Evolutionary conservation across 345 rosid genomes (phyloP), one percentile per base, ranked within the genome.

Genomic region (Punica granatum): DNA sequence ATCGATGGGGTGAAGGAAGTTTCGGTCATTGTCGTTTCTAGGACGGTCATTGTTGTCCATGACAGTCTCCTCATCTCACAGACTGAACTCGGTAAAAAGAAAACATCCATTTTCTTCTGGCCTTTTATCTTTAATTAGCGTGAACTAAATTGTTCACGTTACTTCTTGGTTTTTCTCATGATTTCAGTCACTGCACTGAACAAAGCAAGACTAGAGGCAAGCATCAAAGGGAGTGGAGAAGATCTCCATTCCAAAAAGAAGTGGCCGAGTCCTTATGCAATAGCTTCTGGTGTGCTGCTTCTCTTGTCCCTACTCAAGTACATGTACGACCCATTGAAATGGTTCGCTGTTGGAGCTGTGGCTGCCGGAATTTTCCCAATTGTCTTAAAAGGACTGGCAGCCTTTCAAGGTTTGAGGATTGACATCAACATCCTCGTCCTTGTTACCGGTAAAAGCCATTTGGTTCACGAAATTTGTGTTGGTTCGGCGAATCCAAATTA

Each of bases 261-360:
- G 83, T 91, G 96, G 99, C 99, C 99, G 31, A 91, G 95, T 34
- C 95, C 92, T 14, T 86, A 76, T 35, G 90, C 89, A 26, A 15
- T 86, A 35, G 84, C 77, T 54, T 82, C 89, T 67, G 97, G 97
- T 0, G 3, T 82, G 0, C 67, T 91, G 60, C 86, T 94, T 39
- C 46, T 63, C 13, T 39, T 91, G 0, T 89, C 96, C 1, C 61
- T 89, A 67, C 35, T 91, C 63, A 82, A 89, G 69, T 94, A 79
- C 26, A 69, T 80, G 1, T 91, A 69, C 71, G 70, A 72, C 70
- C 99, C 99, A 0, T 13, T 88, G 16, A 77, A 73, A n/a, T 94
- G 96, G 97, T 59, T 91, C 1, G 96, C 97, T 23, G 67, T 94
- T 0, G 95, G 76, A 1, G 95, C 99, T 0, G 93, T 84, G 0